Evolutionary conservation across 2,329 filamentous ascomycete genomes (phyloP), one percentile per base, ranked within the genome.

Genomic region (Fusarium humuli): DNA sequence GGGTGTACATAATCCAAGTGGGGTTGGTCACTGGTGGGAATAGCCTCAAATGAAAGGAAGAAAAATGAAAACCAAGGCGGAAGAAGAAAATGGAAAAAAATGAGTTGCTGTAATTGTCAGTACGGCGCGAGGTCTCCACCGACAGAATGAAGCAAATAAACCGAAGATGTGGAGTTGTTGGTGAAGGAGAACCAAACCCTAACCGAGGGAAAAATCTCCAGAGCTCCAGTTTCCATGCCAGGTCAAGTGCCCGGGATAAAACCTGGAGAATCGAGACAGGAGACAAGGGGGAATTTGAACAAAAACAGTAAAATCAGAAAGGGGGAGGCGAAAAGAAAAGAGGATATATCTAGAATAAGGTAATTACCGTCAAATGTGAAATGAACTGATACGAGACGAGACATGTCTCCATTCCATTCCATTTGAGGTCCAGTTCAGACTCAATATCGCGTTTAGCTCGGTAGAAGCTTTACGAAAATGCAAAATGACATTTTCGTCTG

Each of bases 81-180:
- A 32, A 37, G 23, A 40, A 22, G 23, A 18, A 18, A 32, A 11
- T 46, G 30, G 14, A 10, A 41, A 60, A 60, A 64, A n/a, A 14
- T 29, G 27, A 27, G 50, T 23, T 50, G 20, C 47, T 34, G 47
- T 27, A 20, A 53, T 27, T 41, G 16, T 30, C 12, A 55, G 34
- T 57, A 62, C 42, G 52, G 50, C 57, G 48, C 29, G 22, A 27
- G 37, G 42, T 47, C 54, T 34, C 63, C 63, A 66, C 23, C 32
- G 61, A 46, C 44, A 57, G 41, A 55, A 57, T 59, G 53, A 61
- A 67, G 57, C 50, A 71, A 49, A 42, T 52, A 63, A 67, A 48
- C 52, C 67, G 57, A 54, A 50, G 61, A 64, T 61, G 71, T 73
- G 70, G 72, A 34, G 58, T 52, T 47, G 25, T 29, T 62, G 22